A percentile compares a stretch with the other conserved stretches of the same genome.
Conservation (phyloP, 495 filamentous ascomycete genomes). For the Hypoxylon intermedium region DNA sequence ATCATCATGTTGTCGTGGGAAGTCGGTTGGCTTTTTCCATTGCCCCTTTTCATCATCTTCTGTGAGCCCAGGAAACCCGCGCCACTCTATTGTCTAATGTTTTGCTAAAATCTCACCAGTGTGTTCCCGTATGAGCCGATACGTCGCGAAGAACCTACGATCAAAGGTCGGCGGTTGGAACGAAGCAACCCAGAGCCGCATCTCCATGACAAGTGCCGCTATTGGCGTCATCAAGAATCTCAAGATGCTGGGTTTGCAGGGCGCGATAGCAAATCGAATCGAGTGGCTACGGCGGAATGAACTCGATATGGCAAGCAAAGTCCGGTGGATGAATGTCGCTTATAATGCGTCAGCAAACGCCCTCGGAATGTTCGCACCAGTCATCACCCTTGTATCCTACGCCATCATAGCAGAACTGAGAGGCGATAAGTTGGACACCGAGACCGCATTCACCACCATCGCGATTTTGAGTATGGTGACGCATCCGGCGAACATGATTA, state of each 20-base stretch:
- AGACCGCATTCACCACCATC: constrained; percentile 50
- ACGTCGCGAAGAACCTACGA: constrained; percentile 56
- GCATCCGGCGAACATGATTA: constrained; percentile 49
- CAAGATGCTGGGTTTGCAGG: constrained; percentile 68
- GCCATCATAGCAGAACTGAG: constrained; percentile 38
- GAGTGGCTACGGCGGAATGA: constrained; percentile 63
- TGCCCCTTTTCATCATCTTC: constrained; percentile 63
- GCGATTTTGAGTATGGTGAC: constrained; percentile 47
- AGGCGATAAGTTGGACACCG: constrained; percentile 31
- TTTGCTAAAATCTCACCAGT: constrained; percentile 27
- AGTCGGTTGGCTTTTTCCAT: constrained; percentile 62
- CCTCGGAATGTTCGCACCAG: constrained; percentile 52
- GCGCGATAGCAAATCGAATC: constrained; percentile 48
- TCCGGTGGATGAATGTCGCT: constrained; percentile 54
- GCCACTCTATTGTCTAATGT: not conserved
- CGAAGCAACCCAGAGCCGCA: constrained; percentile 59
- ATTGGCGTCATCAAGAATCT: constrained; percentile 65
- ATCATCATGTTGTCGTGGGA: constrained; percentile 64
- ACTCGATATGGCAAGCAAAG: constrained; percentile 59
- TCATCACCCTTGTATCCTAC: constrained; percentile 48
- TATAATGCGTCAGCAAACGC: constrained; percentile 55
- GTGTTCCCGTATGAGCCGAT: constrained; percentile 51
- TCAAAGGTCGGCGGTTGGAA: constrained; percentile 59
- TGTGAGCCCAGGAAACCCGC: constrained; percentile 35
- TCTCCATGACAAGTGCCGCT: constrained; percentile 59